A percentile compares a stretch with the other conserved stretches of the same genome.
Conservation (phyloP, 257 asterid species). For the Asclepias syriaca region DNA sequence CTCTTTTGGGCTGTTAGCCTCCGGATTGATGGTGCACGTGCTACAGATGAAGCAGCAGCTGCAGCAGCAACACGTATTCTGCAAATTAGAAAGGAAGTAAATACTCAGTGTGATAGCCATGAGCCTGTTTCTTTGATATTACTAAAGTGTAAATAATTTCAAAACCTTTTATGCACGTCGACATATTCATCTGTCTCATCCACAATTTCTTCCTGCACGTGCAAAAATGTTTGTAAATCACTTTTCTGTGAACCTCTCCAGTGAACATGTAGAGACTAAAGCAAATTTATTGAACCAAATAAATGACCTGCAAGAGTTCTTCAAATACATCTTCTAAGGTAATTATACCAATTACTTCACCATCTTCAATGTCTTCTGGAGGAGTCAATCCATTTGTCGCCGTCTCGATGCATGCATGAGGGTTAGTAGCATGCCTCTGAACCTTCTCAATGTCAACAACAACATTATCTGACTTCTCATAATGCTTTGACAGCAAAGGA, state of each 20-base stretch:
- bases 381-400: conserved; percentile 27
- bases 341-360: conserved; percentile 83
- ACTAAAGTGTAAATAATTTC: not conserved
- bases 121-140: conserved; percentile 7
- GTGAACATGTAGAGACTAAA: not conserved
- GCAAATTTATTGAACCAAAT: conserved; percentile 1
- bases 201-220: conserved; percentile 80
- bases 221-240: conserved; percentile 7
- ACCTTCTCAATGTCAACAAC: conserved; percentile 56
- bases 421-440: conserved; percentile 28
- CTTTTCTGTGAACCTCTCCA: not conserved
- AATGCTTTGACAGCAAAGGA: conserved; percentile 43
- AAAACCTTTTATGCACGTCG: conserved; percentile 81
- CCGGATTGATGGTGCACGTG: conserved; percentile 76
- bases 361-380: conserved; percentile 65
- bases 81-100: conserved; percentile 22
- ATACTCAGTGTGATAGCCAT: not conserved
- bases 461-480: conserved; percentile 35
- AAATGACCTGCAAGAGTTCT: conserved; percentile 82
- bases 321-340: conserved; percentile 94
- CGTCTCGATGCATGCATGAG: conserved; percentile 30
- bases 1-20: conserved; percentile 52
- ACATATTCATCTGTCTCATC: conserved; percentile 93
- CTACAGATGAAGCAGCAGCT: conserved; percentile 84
- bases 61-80: conserved; percentile 96